Conservation (phyloP, 306 rosid genomes). For the Alnus glutinosa region DNA sequence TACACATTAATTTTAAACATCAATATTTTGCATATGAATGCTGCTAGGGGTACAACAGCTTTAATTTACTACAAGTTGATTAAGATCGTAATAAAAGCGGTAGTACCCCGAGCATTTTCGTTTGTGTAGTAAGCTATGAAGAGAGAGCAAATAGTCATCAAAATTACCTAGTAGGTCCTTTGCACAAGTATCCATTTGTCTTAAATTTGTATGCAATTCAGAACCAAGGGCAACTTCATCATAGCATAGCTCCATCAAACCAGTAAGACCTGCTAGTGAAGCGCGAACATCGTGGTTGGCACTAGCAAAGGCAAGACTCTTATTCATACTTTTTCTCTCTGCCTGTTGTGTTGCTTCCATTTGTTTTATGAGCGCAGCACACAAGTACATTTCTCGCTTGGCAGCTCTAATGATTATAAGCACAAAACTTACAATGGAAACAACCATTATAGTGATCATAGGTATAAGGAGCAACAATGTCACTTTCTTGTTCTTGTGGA, state of each 20-base stretch:
- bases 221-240: constrained; percentile 36
- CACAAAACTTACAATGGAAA: constrained; percentile 37
- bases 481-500: constrained; percentile 28
- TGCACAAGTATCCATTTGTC: constrained; percentile 57
- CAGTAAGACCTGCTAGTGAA: constrained; percentile 61
- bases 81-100: too few relatives aligned
- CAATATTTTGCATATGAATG: not conserved
- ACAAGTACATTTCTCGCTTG: constrained; percentile 59
- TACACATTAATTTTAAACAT: not conserved
- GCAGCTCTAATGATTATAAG: constrained; percentile 26
- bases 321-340: constrained; percentile 68
- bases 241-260: constrained; percentile 54
- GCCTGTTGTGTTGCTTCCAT: constrained; percentile 76
- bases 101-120: too few relatives aligned
- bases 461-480: constrained; percentile 37
- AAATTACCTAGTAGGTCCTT: constrained; percentile 65
- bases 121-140: not conserved
- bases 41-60: too few relatives aligned
- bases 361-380: constrained; percentile 63
- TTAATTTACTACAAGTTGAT: too few relatives aligned
- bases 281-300: constrained; percentile 83
- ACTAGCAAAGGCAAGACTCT: constrained; percentile 61
- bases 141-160: not conserved
- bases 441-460: constrained; percentile 25
- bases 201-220: constrained; percentile 48